A percentile compares a stretch with the other conserved stretches of the same genome.
phyloP scores from a whole-genome alignment of 257 asterid species.

The Nicotiana obtusifolia region DNA sequence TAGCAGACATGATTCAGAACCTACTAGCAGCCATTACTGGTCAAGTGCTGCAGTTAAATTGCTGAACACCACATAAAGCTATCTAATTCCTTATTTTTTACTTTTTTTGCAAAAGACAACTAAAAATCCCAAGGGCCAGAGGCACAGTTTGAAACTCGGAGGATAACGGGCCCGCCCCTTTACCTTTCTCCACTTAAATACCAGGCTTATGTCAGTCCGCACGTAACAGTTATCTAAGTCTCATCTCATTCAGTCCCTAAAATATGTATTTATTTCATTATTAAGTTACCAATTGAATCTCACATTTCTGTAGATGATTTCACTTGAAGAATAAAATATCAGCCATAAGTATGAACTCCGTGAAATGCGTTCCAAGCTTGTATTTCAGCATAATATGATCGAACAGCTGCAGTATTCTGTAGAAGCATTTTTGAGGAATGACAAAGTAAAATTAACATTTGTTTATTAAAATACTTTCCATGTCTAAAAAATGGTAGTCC shows the following conservation, averaged over 20 bases:
- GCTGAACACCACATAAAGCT: not conserved
- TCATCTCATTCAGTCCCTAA: not conserved
- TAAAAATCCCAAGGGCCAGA: no score
- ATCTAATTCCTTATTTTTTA: not conserved
- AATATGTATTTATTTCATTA: not conserved
- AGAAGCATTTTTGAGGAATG: constrained; percentile 3
- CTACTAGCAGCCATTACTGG: not conserved
- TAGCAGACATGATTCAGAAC: not conserved
- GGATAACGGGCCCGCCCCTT: no score
- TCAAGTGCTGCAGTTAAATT: not conserved
- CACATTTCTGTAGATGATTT: not conserved
- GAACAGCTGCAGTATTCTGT: not conserved
- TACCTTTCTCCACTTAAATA: no score
- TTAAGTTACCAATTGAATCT: not conserved
- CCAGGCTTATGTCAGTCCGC: no score
- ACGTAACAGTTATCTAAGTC: not conserved
- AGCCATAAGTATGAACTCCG: not conserved
- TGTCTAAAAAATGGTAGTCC: constrained; percentile 76
- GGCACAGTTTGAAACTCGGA: no score
- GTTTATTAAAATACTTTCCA: constrained; percentile 40
- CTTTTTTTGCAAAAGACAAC: no score
- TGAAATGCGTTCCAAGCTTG: not conserved
- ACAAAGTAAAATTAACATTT: not conserved
- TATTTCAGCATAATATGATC: not conserved
- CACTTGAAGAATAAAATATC: not conserved